Conservation (phyloP, 257 asterid species). For the Solanum virginianum region DNA sequence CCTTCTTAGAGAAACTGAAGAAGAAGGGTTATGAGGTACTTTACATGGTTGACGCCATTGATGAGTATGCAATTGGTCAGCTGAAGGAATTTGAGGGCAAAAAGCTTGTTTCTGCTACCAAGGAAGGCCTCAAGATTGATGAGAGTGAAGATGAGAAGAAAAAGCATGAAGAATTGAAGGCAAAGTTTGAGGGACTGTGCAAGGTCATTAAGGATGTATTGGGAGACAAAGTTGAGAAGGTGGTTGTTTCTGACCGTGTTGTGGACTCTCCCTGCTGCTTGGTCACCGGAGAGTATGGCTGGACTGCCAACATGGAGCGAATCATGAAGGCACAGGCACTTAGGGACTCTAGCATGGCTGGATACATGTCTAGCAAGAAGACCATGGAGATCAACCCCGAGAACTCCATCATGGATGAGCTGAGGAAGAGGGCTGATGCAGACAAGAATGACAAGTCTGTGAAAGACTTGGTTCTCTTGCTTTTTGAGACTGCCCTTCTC, state of each 20-base stretch:
- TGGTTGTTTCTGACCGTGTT: too few species aligned
- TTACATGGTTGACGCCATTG: slow-evolving; percentile 52
- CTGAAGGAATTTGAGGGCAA: slow-evolving; percentile 44
- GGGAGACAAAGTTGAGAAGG: too few species aligned
- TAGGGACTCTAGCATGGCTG: too few species aligned
- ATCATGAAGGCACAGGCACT: too few species aligned
- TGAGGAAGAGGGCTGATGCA: slow-evolving; percentile 48
- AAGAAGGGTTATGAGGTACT: slow-evolving; percentile 48
- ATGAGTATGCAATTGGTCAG: slow-evolving; percentile 51
- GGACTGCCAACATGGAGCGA: too few species aligned
- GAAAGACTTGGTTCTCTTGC: slow-evolving; percentile 42
- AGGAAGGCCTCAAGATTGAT: slow-evolving; percentile 57
- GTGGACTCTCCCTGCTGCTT: too few species aligned
- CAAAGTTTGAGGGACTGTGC: slow-evolving; percentile 43
- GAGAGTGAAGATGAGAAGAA: slow-evolving; percentile 44
- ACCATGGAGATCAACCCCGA: slow-evolving; percentile 58
- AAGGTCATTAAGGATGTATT: slow-evolving; percentile 54
- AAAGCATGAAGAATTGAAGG: slow-evolving; percentile 28
- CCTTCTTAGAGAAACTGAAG: slow-evolving; percentile 50
- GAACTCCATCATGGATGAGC: slow-evolving; percentile 54
- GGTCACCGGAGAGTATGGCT: too few species aligned
- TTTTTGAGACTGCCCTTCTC: slow-evolving; percentile 46
- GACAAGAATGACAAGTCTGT: slow-evolving; percentile 54
- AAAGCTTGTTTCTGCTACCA: slow-evolving; percentile 51
- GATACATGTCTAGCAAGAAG: too few species aligned